These are phyloP conservation scores for Sporothrix globosa DNA, from an alignment of 2,329 filamentous ascomycete genomes.

Conservation along the genomic window DNA sequence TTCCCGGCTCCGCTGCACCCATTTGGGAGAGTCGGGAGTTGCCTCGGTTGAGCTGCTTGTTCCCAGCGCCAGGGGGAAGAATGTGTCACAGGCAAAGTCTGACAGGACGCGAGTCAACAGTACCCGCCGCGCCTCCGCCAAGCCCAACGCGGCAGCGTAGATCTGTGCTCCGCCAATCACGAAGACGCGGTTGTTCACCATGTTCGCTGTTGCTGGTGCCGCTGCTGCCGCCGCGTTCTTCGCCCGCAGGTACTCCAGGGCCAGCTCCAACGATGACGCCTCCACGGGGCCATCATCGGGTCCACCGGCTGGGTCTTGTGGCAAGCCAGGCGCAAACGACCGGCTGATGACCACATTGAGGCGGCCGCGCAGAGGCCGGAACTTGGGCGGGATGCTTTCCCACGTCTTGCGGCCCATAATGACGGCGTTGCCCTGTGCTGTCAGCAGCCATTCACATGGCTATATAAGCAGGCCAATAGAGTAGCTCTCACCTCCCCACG, in stretches of 20 bases:
- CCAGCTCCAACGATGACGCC: constrained; percentile 61
- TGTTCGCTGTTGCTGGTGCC: background rate
- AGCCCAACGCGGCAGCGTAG: constrained; percentile 70
- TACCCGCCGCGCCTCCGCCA: constrained; percentile 62
- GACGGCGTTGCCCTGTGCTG: constrained; percentile 65
- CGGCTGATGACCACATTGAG: constrained; percentile 81
- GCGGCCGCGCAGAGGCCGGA: constrained; percentile 77
- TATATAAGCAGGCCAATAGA: background rate
- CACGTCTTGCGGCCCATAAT: constrained; percentile 99
- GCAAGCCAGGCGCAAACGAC: constrained; percentile 42
- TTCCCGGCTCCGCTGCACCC: constrained; percentile 57
- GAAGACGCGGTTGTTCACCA: constrained; percentile 64
- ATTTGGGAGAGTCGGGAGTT: constrained; percentile 45
- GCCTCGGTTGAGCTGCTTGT: constrained; percentile 40
- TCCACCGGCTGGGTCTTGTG: constrained; percentile 31
- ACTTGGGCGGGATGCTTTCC: constrained; percentile 79
- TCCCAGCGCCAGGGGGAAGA: constrained; percentile 66
- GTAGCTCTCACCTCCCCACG: constrained; percentile 48
- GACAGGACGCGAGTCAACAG: constrained; percentile 69
- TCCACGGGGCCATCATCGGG: constrained; percentile 54
- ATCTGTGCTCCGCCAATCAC: constrained; percentile 90
- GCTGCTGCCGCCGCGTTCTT: background rate
- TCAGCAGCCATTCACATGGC: background rate
- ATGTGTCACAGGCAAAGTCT: constrained; percentile 77
- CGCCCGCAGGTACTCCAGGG: constrained; percentile 50